Percentiles rank a stretch among this genome's conserved stretches.
Evolutionary conservation across 495 filamentous ascomycete genomes (phyloP).

Genomic region (Hypoxylon fuscum): DNA sequence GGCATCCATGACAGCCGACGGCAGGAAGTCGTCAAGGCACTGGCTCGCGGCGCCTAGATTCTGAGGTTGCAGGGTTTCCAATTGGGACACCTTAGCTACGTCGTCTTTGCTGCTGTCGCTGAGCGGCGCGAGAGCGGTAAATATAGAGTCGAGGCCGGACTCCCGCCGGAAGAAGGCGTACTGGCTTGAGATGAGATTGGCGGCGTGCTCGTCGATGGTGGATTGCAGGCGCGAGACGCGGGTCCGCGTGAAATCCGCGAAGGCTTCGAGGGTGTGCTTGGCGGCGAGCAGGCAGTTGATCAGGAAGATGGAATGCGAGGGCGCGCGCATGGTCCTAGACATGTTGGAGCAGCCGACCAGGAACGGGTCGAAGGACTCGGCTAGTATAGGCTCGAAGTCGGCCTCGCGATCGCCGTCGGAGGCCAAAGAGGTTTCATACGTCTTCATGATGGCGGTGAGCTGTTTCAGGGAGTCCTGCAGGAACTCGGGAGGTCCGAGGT

Average conservation of each 20-base stretch:
- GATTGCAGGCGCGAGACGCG: conserved; percentile 57
- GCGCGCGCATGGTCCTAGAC: conserved; percentile 64
- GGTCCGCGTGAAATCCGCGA: conserved; percentile 62
- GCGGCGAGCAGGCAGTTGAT: conserved; percentile 80
- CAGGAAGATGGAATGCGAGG: conserved; percentile 75
- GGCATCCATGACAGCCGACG: conserved; percentile 91
- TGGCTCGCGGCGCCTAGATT: conserved; percentile 72
- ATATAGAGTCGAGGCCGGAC: conserved; percentile 77
- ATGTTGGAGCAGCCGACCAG: conserved; percentile 76
- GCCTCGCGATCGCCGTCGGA: conserved; percentile 61
- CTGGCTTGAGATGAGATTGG: conserved; percentile 65
- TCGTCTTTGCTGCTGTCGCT: conserved; percentile 49
- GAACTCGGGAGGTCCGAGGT: conserved; percentile 85
- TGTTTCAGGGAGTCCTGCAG: conserved; percentile 80
- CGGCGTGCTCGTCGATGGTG: conserved; percentile 50
- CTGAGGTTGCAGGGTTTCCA: conserved; percentile 68
- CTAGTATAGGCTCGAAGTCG: conserved; percentile 82
- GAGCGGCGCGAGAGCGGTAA: conserved; percentile 63
- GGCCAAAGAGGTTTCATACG: conserved; percentile 81
- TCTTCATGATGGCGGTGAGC: conserved; percentile 78
- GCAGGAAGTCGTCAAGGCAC: conserved; percentile 88
- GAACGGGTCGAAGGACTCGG: conserved; percentile 87
- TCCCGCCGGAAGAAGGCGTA: conserved; percentile 73
- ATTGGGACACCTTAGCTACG: conserved; percentile 46
- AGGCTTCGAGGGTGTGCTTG: conserved; percentile 58